phyloP scores from a whole-genome alignment of 73 alveolate species.

The Paramecium pentaurelia region DNA sequence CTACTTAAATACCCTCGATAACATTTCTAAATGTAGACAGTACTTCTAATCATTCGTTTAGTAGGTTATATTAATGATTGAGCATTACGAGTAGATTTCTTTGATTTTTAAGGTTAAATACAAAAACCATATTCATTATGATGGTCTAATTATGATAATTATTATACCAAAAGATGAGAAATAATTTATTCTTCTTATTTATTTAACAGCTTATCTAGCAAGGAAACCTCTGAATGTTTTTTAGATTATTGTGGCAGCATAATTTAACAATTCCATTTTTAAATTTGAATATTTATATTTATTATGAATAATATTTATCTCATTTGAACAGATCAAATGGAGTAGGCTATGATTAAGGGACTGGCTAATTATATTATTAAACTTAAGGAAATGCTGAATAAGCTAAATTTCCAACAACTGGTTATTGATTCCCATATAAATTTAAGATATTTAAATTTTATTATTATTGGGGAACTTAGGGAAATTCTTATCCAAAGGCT shows the following conservation, averaged over 20 bases:
- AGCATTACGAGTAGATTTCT: background rate
- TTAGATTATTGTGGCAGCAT: conserved; percentile 25
- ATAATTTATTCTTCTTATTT: background rate
- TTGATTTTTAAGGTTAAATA: background rate
- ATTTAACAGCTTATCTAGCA: background rate
- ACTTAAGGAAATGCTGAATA: conserved; percentile 17
- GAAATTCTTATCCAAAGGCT: background rate
- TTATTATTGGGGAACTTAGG: background rate
- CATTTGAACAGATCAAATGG: conserved; percentile 49
- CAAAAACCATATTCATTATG: conserved; percentile 38
- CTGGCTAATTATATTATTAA: background rate
- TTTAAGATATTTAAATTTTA: background rate
- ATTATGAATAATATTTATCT: background rate
- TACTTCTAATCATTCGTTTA: background rate
- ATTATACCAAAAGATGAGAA: background rate
- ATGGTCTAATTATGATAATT: background rate
- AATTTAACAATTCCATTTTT: background rate
- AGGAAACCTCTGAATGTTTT: background rate
- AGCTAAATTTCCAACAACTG: background rate
- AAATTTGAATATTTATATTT: background rate
- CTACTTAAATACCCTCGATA: conserved; percentile 20
- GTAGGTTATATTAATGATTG: background rate
- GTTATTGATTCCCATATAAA: background rate
- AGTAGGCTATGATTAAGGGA: conserved; percentile 22
- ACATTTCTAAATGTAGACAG: background rate